A percentile compares a stretch with the other conserved stretches of the same genome.
Evolutionary conservation across 495 filamentous ascomycete species (phyloP).

Genomic region (Podospora conica): DNA sequence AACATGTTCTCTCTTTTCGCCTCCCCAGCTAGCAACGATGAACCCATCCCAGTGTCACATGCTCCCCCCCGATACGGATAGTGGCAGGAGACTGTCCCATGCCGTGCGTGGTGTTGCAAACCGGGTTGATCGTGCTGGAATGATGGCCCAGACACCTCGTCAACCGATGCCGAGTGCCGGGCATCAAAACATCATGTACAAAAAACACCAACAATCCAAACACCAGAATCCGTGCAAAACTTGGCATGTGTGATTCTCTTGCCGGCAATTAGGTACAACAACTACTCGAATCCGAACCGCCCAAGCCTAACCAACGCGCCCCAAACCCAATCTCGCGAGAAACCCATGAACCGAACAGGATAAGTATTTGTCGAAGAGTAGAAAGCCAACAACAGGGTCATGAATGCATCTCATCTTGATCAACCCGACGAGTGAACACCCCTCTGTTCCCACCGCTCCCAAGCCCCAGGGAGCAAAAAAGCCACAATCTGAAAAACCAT

Average conservation of each 20-base stretch:
- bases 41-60: no score
- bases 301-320: slow-evolving; percentile 2
- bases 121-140: background rate
- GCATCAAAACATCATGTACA: background rate
- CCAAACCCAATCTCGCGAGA: slow-evolving; percentile 16
- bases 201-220: background rate
- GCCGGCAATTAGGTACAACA: background rate
- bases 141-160: background rate
- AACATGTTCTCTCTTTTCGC: no score
- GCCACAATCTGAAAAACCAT: slow-evolving; percentile 13
- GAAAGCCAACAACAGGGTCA: slow-evolving; percentile 9
- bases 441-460: slow-evolving; percentile 12
- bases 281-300: background rate
- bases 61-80: background rate
- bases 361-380: slow-evolving; percentile 23
- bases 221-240: background rate
- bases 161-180: background rate
- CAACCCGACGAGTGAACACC: slow-evolving; percentile 18
- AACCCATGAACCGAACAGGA: slow-evolving; percentile 22
- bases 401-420: slow-evolving; percentile 17
- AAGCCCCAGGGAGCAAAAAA: slow-evolving; percentile 7
- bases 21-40: no score
- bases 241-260: background rate
- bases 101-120: background rate
- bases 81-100: background rate